phyloP scores from a whole-genome alignment of 2,329 filamentous ascomycete species.

The Clonostachys rhizophaga region DNA sequence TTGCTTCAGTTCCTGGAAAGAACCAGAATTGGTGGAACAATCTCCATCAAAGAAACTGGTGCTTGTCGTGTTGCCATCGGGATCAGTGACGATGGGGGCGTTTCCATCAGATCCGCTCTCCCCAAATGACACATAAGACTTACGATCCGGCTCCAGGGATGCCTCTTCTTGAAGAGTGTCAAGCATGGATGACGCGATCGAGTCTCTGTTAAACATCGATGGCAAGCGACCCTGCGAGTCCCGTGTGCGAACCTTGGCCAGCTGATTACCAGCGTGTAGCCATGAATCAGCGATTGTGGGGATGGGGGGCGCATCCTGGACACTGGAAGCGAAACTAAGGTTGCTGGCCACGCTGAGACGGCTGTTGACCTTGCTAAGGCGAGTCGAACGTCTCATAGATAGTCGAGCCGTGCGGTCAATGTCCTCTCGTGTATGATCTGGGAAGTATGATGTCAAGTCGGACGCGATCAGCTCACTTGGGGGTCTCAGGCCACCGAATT shows the following conservation, averaged over 20 bases:
- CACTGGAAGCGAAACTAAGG: constrained; percentile 84
- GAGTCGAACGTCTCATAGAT: constrained; percentile 84
- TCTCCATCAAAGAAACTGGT: constrained; percentile 85
- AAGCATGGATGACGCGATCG: constrained; percentile 81
- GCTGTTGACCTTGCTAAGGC: constrained; percentile 88
- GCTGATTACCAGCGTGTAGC: constrained; percentile 50
- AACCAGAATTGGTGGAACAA: constrained; percentile 59
- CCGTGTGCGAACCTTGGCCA: constrained; percentile 32
- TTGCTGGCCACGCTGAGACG: constrained; percentile 92
- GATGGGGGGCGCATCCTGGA: constrained; percentile 90
- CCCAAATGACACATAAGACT: constrained; percentile 89
- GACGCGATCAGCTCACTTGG: constrained; percentile 97
- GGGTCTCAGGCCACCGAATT: constrained; percentile 87
- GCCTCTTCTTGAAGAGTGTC: constrained; percentile 91
- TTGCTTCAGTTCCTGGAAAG: constrained; percentile 78
- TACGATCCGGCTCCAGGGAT: constrained; percentile 78
- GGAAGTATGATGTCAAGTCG: constrained; percentile 95
- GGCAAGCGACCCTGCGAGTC: constrained; percentile 42
- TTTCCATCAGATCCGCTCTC: constrained; percentile 70
- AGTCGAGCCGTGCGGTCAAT: constrained; percentile 94
- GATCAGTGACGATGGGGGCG: constrained; percentile 68
- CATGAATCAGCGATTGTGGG: constrained; percentile 94
- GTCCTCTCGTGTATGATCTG: constrained; percentile 86
- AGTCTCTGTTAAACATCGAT: constrained; percentile 65
- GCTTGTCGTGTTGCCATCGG: constrained; percentile 64